These are phyloP conservation scores for Penicillium nordicum DNA, from an alignment of 2,329 filamentous ascomycete species.

Conservation along the genomic window DNA sequence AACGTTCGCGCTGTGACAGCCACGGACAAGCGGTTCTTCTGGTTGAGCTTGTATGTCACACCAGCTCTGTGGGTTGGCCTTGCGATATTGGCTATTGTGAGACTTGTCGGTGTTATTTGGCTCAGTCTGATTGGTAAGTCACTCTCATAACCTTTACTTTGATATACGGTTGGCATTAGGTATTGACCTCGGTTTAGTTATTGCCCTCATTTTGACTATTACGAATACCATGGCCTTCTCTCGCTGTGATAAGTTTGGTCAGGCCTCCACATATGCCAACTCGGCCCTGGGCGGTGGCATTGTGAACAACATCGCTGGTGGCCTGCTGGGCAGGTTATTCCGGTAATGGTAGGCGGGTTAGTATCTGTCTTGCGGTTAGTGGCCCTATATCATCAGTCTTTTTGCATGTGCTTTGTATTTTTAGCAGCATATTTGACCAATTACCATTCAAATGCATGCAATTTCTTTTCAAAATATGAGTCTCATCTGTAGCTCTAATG, in stretches of 20 bases:
- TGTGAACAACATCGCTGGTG: constrained; percentile 53
- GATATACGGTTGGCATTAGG: not conserved
- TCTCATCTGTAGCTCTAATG: not conserved
- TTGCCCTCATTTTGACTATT: constrained; percentile 49
- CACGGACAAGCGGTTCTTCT: constrained; percentile 52
- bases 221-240: constrained; percentile 53
- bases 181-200: constrained; percentile 33
- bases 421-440: not conserved
- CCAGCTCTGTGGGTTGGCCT: constrained; percentile 49
- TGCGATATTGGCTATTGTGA: constrained; percentile 47
- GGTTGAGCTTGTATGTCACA: constrained; percentile 48
- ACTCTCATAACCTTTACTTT: not conserved
- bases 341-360: constrained; percentile 30
- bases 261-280: constrained; percentile 58
- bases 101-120: constrained; percentile 49
- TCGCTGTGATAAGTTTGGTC: constrained; percentile 51
- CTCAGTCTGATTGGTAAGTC: constrained; percentile 50
- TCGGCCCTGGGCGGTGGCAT: constrained; percentile 54
- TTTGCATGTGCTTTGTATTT: constrained; percentile 4
- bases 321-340: constrained; percentile 55
- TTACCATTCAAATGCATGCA: constrained; percentile 8
- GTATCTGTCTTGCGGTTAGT: not conserved
- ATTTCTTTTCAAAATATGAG: not conserved
- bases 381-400: not conserved
- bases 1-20: constrained; percentile 43